Conservation (phyloP, 805 yeast species). For the Starmera caribaea region DNA sequence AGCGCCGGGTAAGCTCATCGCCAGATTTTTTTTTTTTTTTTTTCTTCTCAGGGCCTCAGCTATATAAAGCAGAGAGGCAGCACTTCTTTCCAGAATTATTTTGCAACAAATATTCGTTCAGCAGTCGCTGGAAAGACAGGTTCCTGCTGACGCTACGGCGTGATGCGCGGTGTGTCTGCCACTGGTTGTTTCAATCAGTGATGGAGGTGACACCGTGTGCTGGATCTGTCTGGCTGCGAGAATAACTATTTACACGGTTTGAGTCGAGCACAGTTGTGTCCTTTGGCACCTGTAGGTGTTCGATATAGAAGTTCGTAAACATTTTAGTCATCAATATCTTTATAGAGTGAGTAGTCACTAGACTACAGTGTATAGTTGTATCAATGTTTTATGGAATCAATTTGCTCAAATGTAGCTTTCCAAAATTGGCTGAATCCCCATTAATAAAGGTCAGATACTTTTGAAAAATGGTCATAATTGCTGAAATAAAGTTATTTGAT, state of each 20-base stretch:
- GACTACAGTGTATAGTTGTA: too few relatives aligned
- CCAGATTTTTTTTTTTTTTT: neutral
- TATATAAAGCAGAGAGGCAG: too few relatives aligned
- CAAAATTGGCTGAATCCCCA: too few relatives aligned
- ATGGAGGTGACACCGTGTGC: neutral
- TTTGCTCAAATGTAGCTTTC: too few relatives aligned
- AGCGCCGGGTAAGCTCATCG: conserved; percentile 4
- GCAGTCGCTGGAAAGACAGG: neutral
- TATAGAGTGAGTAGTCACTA: too few relatives aligned
- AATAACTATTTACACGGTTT: conserved; percentile 20
- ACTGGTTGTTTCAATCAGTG: neutral
- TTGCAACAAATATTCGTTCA: neutral
- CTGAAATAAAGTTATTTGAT: too few relatives aligned
- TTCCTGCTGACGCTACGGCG: neutral
- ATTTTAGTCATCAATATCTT: conserved; percentile 3
- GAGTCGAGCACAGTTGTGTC: conserved; percentile 19
- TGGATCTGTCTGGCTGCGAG: conserved; percentile 12
- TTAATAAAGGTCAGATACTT: too few relatives aligned
- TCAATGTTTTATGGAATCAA: too few relatives aligned
- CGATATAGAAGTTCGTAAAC: conserved; percentile 24
- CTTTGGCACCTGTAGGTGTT: conserved; percentile 16
- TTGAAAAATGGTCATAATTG: too few relatives aligned
- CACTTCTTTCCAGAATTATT: too few relatives aligned
- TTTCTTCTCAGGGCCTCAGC: too few relatives aligned
- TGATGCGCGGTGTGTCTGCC: neutral